Evolutionary conservation across 2,329 filamentous ascomycete species (phyloP).

Genomic region (Atkinsonella hypoxylon): DNA sequence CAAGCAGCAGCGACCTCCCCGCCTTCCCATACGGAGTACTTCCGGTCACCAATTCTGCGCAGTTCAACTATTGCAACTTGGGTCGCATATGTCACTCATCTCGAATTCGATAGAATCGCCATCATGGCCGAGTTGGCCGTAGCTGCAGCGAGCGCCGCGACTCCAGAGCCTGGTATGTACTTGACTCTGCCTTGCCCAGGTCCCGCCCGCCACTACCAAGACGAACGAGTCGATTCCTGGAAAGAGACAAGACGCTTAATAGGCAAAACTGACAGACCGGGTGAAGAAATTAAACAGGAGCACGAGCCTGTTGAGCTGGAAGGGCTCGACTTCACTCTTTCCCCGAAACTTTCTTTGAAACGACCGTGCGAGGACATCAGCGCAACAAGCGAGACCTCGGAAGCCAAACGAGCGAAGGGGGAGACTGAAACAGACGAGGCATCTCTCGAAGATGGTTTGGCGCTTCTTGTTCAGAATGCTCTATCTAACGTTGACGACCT

Average conservation of each 20-base stretch:
- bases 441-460: conserved; percentile 24
- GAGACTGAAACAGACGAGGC: conserved; percentile 16
- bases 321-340: conserved; percentile 22
- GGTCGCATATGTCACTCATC: conserved; percentile 12
- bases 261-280: not conserved
- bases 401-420: conserved; percentile 24
- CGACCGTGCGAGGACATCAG: conserved; percentile 22
- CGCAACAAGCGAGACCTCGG: conserved; percentile 17
- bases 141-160: conserved; percentile 21
- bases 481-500: conserved; percentile 27
- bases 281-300: conserved; percentile 27
- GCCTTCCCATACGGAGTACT: conserved; percentile 7
- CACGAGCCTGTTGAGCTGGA: conserved; percentile 19
- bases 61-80: conserved; percentile 1
- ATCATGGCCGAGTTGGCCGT: conserved; percentile 31
- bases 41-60: not conserved
- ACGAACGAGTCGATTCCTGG: not conserved
- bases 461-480: conserved; percentile 28
- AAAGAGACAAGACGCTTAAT: too few relatives aligned
- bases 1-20: conserved; percentile 14
- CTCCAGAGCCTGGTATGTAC: conserved; percentile 24
- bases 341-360: conserved; percentile 25
- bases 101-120: conserved; percentile 18
- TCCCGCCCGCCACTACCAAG: not conserved
- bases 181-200: not conserved